Evolutionary conservation across 768 basidiomycete species (phyloP), one percentile per base, ranked within the genome.

Genomic region (Dentipellis fragilis): DNA sequence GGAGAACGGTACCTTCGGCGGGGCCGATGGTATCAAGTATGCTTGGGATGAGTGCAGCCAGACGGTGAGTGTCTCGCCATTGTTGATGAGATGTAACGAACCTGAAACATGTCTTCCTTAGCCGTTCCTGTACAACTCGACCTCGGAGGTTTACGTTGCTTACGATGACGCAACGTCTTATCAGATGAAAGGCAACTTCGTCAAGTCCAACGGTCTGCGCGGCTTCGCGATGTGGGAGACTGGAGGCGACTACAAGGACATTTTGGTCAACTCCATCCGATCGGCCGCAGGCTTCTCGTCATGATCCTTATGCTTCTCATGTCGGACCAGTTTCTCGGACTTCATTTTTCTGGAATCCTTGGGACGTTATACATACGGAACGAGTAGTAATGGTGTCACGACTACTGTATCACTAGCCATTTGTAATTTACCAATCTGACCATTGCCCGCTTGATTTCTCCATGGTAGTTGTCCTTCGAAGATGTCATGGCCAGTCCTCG

Each of bases 221-320:
- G 87, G 87, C 3, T 88, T 88, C 66, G 71, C 80, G 1, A 78
- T 84, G 68, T 88, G 85, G 85, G 83, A 88, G 64, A 77, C 83
- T 48, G 83, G 78, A 34, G 83, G 83, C 4, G 87, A 87, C 64
- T 74, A 68, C 51, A 59, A 80, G n/a, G 74, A 87, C 62, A 73
- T 78, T 17, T 71, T 89, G 46, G 70, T 88, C 3, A 73, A 85
- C 65, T 72, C 86, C 5, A 84, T 87, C 58, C 65, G 64, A 46
- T 40, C 39, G 1, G 52, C 39, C 3, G 34, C 42, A 6, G 52
- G 52, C 16, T 46, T 54, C 11, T 19, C n/a, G 14, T 19, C 16
- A 52, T 40, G 21, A 45, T 29, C 29, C 3, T 29, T 6, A 29
- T 6, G 29, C 3, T 29, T 29, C 6, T 29, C 29, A 29, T 6